Evolutionary conservation across 306 rosid species (phyloP).

Genomic region (Cicer yamashitae): DNA sequence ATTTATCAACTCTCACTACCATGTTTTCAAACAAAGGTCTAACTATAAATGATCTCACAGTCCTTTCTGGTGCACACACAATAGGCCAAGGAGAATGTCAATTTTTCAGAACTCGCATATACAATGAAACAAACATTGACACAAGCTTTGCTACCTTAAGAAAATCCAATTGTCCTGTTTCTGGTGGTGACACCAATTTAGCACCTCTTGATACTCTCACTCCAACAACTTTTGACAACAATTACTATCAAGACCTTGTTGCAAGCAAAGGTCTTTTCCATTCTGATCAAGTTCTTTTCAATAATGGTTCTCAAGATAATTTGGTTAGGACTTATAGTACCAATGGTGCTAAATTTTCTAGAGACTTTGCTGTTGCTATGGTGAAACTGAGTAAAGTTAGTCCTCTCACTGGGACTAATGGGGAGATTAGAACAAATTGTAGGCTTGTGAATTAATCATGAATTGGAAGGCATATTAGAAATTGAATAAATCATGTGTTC

Average conservation of each 20-base stretch:
- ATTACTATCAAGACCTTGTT: slow-evolving; percentile 58
- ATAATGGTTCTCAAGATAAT: slow-evolving; percentile 60
- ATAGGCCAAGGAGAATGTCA: slow-evolving; percentile 61
- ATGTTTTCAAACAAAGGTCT: slow-evolving; percentile 55
- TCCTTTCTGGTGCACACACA: slow-evolving; percentile 78
- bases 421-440: slow-evolving; percentile 75
- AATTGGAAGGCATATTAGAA: neutral
- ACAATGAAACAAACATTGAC: slow-evolving; percentile 75
- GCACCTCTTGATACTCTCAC: slow-evolving; percentile 66
- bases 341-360: slow-evolving; percentile 41
- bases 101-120: slow-evolving; percentile 61
- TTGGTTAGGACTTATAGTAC: slow-evolving; percentile 62
- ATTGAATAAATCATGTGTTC: slow-evolving; percentile 11
- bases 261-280: slow-evolving; percentile 66
- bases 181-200: slow-evolving; percentile 61
- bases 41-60: slow-evolving; percentile 58
- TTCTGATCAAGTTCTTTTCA: slow-evolving; percentile 81
- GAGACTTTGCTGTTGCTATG: slow-evolving; percentile 79
- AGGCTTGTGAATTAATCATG: slow-evolving; percentile 57
- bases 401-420: slow-evolving; percentile 69
- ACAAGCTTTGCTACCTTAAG: slow-evolving; percentile 56
- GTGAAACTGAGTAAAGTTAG: slow-evolving; percentile 63
- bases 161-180: slow-evolving; percentile 55
- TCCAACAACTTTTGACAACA: slow-evolving; percentile 56
- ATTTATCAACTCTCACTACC: slow-evolving; percentile 57